These are phyloP conservation scores for Eimeria acervulina DNA, from an alignment of 169 alveolate genomes.

Conservation along the genomic window DNA sequence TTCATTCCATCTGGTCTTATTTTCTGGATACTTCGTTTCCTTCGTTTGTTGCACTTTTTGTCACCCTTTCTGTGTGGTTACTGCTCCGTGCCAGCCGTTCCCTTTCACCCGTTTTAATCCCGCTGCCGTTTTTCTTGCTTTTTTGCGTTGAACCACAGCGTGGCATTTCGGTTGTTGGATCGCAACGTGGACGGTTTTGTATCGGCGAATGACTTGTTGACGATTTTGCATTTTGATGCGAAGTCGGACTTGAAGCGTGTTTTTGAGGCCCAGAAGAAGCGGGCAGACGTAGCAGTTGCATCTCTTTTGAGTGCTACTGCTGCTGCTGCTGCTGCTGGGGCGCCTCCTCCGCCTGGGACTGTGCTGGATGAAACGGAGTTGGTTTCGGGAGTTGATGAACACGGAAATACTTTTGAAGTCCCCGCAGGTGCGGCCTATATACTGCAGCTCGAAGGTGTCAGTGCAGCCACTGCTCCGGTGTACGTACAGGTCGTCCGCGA, in stretches of 20 bases:
- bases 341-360: slow-evolving; percentile 28
- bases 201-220: slow-evolving; percentile 71
- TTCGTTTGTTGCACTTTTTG: not conserved
- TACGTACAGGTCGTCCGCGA: slow-evolving; percentile 66
- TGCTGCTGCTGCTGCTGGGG: slow-evolving; percentile 52
- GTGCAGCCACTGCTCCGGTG: slow-evolving; percentile 77
- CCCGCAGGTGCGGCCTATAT: slow-evolving; percentile 53
- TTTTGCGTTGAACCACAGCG: slow-evolving; percentile 62
- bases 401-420: slow-evolving; percentile 34
- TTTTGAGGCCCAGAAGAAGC: slow-evolving; percentile 42
- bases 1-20: not conserved
- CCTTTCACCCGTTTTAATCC: not conserved
- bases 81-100: not conserved
- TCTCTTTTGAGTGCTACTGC: slow-evolving; percentile 13
- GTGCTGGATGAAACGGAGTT: slow-evolving; percentile 58
- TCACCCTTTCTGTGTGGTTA: not conserved
- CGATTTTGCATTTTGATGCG: slow-evolving; percentile 65
- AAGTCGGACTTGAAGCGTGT: slow-evolving; percentile 53
- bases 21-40: not conserved
- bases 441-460: slow-evolving; percentile 68
- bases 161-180: slow-evolving; percentile 75
- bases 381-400: slow-evolving; percentile 55
- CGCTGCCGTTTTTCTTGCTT: not conserved
- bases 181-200: slow-evolving; percentile 80
- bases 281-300: slow-evolving; percentile 65